Evolutionary conservation across 2,329 filamentous ascomycete species (phyloP), one percentile per base, ranked within the genome.

Genomic region (Drechslerella dactyloides): DNA sequence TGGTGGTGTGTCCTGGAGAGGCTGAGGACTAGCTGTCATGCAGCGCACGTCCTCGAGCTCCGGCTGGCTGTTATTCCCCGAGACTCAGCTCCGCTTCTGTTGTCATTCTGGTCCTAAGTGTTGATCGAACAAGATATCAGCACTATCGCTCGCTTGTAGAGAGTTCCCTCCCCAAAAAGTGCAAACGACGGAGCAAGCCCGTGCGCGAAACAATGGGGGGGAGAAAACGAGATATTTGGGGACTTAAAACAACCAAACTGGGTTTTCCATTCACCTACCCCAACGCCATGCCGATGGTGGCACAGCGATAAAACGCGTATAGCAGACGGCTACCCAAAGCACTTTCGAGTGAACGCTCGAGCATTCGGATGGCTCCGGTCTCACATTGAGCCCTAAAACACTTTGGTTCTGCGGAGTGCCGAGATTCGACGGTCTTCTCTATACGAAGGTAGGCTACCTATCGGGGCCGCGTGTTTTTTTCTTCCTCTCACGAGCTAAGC

Each of bases 61-160:
- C 15, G 58, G 37, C 24, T 27, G 11, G 17, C 46, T 10, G 59
- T 48, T 48, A 64, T 63, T 64, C 46, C 63, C 59, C 53, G 66
- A 50, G 5, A 52, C 40, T 69, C 65, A 70, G 66, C 59, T 70
- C 46, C 52, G 48, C n/a, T 17, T 52, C 42, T 46, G n/a, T 44
- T 21, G 30, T 40, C 53, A 21, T 5, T 55, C 30, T 17, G 6
- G 48, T 53, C 21, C 53, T 46, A 58, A 52, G 46, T 33, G 27
- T 51, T 15, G 37, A 70, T 70, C 53, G 44, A 44, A 62, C 33
- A 57, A 46, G 27, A 46, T 10, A 63, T 70, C 53, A 63, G 58
- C 54, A 19, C n/a, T 48, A 58, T 42, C 40, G 11, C 57, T 63
- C 66, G 59, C 59, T 63, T 54, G 50, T 33, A 21, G 42, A 54